Evolutionary conservation across 2,329 filamentous ascomycete genomes (phyloP).

Genomic region (Fusarium heterosporum): DNA sequence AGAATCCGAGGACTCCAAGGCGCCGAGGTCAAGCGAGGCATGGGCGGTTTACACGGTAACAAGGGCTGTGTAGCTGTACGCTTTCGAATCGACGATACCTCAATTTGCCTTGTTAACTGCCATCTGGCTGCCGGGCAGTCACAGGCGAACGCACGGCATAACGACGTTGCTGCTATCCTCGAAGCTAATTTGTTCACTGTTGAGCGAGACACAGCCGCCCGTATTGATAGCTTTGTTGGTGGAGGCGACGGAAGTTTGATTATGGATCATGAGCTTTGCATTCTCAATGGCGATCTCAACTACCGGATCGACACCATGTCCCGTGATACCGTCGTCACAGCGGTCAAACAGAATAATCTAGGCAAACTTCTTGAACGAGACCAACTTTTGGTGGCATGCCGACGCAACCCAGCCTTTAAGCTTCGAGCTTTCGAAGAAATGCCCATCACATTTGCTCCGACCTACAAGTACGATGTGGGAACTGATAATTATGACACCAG

Average conservation of each 20-base stretch:
- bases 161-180: conserved; percentile 89
- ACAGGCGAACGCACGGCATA: conserved; percentile 90
- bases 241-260: conserved; percentile 97
- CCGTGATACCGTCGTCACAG: conserved; percentile 89
- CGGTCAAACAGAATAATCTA: conserved; percentile 84
- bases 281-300: conserved; percentile 95
- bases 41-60: conserved; percentile 95
- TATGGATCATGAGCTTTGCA: conserved; percentile 96
- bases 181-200: conserved; percentile 80
- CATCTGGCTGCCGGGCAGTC: conserved; percentile 95
- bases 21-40: conserved; percentile 92
- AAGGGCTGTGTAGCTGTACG: conserved; percentile 93
- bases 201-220: conserved; percentile 73
- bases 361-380: conserved; percentile 90
- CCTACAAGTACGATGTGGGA: conserved; percentile 98
- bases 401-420: conserved; percentile 89
- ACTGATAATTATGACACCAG: conserved; percentile 94
- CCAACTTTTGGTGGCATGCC: conserved; percentile 88
- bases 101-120: conserved; percentile 96
- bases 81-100: conserved; percentile 94
- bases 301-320: conserved; percentile 99
- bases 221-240: conserved; percentile 83
- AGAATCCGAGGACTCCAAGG: conserved; percentile 82
- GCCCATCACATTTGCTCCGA: conserved; percentile 91
- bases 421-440: conserved; percentile 91